Base-by-base conservation (phyloP, 1,284 basidiomycete genomes). In the Tilletiopsis washingtonensis region DNA sequence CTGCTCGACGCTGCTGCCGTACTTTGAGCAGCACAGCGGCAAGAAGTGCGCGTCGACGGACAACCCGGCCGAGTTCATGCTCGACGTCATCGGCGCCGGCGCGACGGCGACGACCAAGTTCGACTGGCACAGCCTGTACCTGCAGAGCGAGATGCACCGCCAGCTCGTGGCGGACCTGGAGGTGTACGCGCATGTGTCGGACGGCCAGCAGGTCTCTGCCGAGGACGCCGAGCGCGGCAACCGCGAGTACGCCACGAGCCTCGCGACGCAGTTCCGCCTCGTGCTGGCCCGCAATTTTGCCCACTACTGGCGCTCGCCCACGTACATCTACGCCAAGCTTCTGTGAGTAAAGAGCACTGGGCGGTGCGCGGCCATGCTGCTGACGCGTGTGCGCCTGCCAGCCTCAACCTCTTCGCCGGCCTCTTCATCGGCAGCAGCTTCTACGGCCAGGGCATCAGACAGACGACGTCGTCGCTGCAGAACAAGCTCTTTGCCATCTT, bases 401-500 rank as follows among this genome's bases (percentile, higher is more conserved):
- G 60, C 81, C 84, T 76, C 77, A 64, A 73, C 53, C 51, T 74
- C n/a, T 52, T 74, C 37, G 61, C 62, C 4, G 74, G 81, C 7
- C 75, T 86, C 0, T 81, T 86, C 60, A 82, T 83, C 47, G 82
- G 81, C 11, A 63, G 60, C 15, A 59, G 56, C 29, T 69, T 69
- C 64, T 69, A 55, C 57, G 49, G 46, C 12, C 67, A 69, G 38
- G 67, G 67, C 3, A 12, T 47, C 2, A 51, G 49, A 4, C 23
- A 48, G 14, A 57, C 59, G 4, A 45, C 46, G 5, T 61, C 60
- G 9, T 59, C 57, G 15, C 58, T 69, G 24, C 86, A 89, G 72
- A 86, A 87, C 74, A 86, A 88, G 73, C 79, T 90, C 38, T 90
- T 90, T 67, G 69, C 73, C 19, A 70, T 73, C 41, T 77, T 77